Base-by-base conservation (phyloP, 352 stramenopile genomes). In the Phytophthora syringae region DNA sequence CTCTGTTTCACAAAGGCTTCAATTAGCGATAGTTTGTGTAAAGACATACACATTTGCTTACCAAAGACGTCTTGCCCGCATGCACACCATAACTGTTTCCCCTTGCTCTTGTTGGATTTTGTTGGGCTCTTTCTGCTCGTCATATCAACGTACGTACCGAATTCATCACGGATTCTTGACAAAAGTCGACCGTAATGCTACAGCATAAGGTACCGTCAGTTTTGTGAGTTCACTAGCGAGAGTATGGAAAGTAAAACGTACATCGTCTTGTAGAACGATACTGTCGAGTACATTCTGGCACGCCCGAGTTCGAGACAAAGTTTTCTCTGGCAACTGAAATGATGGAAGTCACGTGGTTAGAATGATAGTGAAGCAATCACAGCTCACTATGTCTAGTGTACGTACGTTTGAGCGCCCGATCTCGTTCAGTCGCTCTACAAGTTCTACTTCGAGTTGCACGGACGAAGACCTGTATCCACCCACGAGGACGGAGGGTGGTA, bases 321-420 rank as follows among this genome's bases (percentile, higher is more conserved):
- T 64, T 54, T 87, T 87, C 60, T 87, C 80, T n/a, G 65, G 79
- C n/a, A 89, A 45, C 82, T 90, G 45, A 30, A 55, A 32, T 22
- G 40, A 25, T 27, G 25, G 49, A 21, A 36, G 11, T 39, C 6
- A 43, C 20, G 37, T 13, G 37, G n/a, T 43, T 43, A 43, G n/a
- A 21, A 20, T 18, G 15, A 13, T 20, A 42, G n/a, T 42, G 2
- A 16, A 60, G 44, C 34, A 13, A 65, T 10, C 27, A 2, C 20
- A 34, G 16, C 5, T 4, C 16, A 20, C 7, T n/a, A 16, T 25
- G 6, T 39, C 21, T 0, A 48, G 20, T 21, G 36, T 39, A 45
- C 64, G 16, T 54, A 89, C 83, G 42, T 87, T 88, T 44, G 77
- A 87, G 11, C 79, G 70, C 12, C 89, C 82, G 45, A 93, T 87